Percentiles rank a stretch among this genome's conserved stretches.
phyloP scores from a whole-genome alignment of 306 rosid species.

The Sicyos baderoa region DNA sequence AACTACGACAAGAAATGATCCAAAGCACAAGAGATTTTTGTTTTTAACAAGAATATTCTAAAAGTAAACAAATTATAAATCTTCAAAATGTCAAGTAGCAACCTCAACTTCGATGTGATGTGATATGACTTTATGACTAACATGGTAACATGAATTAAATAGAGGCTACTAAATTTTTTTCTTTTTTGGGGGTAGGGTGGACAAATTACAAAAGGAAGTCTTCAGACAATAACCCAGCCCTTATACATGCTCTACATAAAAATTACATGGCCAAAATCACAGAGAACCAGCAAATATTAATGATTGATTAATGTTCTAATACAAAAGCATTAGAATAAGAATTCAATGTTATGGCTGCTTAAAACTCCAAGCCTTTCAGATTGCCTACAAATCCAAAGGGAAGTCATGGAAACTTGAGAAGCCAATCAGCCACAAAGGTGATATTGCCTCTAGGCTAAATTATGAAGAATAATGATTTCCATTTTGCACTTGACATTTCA shows the following conservation, averaged over 20 bases:
- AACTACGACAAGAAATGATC: not conserved
- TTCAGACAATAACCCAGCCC: not conserved
- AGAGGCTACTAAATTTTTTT: not conserved
- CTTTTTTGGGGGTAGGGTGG: not conserved
- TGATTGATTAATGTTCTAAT: not conserved
- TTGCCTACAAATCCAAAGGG: not conserved
- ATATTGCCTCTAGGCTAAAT: not conserved
- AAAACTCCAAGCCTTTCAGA: not conserved
- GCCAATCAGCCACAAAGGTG: not conserved
- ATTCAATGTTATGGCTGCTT: not conserved
- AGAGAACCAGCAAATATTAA: not conserved
- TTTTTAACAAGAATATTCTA: not conserved
- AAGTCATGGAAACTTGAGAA: not conserved
- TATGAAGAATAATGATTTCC: not conserved
- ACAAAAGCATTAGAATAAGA: not conserved
- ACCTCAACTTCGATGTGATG: not conserved
- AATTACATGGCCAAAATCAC: not conserved
- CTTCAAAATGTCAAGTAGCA: not conserved
- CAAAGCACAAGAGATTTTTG: not conserved
- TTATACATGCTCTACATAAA: not conserved
- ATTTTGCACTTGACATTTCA: not conserved
- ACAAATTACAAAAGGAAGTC: not conserved
- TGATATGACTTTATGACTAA: not conserved
- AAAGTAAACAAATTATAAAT: not conserved
- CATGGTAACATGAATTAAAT: not conserved